phyloP scores from a whole-genome alignment of 2,329 filamentous ascomycete species.

The Pseudogymnoascus sp. region DNA sequence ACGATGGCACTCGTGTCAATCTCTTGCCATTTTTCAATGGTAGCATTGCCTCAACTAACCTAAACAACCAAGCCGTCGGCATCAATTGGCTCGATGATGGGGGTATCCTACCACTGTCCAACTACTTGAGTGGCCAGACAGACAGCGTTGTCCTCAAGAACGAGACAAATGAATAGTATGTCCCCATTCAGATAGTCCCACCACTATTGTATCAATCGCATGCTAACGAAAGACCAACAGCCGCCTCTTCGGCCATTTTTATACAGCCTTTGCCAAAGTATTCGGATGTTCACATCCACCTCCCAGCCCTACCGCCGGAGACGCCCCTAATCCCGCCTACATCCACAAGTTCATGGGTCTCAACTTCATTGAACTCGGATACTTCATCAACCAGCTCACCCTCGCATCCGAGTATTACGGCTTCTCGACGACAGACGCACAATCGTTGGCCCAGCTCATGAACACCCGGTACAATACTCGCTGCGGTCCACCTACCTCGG shows the following conservation, averaged over 20 bases:
- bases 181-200: background rate
- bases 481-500: constrained; percentile 21
- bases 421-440: constrained; percentile 25
- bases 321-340: constrained; percentile 23
- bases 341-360: constrained; percentile 32
- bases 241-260: constrained; percentile 28
- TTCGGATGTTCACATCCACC: constrained; percentile 24
- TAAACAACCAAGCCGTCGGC: constrained; percentile 23
- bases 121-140: constrained; percentile 24
- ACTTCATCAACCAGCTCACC: constrained; percentile 29
- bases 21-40: constrained; percentile 30
- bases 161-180: constrained; percentile 28
- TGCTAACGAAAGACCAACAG: constrained; percentile 15
- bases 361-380: constrained; percentile 25
- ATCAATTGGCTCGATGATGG: constrained; percentile 31
- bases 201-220: background rate
- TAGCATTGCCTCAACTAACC: constrained; percentile 23
- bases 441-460: constrained; percentile 21
- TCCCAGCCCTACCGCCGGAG: constrained; percentile 12
- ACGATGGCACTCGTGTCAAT: constrained; percentile 20
- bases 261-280: constrained; percentile 25
- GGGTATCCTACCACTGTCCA: constrained; percentile 21
- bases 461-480: constrained; percentile 27
- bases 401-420: constrained; percentile 23
- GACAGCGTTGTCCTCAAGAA: constrained; percentile 19